Evolutionary conservation across 2,329 filamentous ascomycete species (phyloP).

Genomic region (Talaromyces rugulosus): DNA sequence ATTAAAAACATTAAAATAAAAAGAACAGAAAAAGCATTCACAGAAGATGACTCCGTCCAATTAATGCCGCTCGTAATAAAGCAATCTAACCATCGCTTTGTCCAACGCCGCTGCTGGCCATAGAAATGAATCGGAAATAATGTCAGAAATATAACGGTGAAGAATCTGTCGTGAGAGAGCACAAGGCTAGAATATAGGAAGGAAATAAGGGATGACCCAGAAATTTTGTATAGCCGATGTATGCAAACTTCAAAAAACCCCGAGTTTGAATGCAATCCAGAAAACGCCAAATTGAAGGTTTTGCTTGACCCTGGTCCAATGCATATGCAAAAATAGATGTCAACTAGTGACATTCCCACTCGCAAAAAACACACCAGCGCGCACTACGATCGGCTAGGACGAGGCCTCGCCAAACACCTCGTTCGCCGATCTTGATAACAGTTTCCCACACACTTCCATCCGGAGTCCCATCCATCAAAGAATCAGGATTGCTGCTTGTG

Average conservation of each 20-base stretch:
- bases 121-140: not conserved
- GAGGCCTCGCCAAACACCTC: slow-evolving; percentile 58
- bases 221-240: not conserved
- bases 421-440: slow-evolving; percentile 63
- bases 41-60: slow-evolving; percentile 2
- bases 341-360: slow-evolving; percentile 57
- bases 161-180: not conserved
- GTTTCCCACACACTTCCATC: slow-evolving; percentile 62
- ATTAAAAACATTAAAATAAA: not conserved
- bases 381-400: slow-evolving; percentile 63
- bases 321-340: not conserved
- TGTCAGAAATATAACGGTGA: not conserved
- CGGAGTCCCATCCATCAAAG: slow-evolving; percentile 32
- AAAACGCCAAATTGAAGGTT: not conserved
- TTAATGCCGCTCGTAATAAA: slow-evolving; percentile 7
- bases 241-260: slow-evolving; percentile 2
- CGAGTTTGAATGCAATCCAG: not conserved
- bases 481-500: slow-evolving; percentile 26
- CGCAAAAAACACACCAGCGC: slow-evolving; percentile 65
- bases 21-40: not conserved
- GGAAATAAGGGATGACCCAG: not conserved
- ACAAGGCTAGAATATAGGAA: not conserved
- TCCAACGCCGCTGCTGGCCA: slow-evolving; percentile 5
- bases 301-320: not conserved
- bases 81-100: slow-evolving; percentile 3